Conservation (phyloP, 352 stramenopile species). For the Phytophthora syringae region DNA sequence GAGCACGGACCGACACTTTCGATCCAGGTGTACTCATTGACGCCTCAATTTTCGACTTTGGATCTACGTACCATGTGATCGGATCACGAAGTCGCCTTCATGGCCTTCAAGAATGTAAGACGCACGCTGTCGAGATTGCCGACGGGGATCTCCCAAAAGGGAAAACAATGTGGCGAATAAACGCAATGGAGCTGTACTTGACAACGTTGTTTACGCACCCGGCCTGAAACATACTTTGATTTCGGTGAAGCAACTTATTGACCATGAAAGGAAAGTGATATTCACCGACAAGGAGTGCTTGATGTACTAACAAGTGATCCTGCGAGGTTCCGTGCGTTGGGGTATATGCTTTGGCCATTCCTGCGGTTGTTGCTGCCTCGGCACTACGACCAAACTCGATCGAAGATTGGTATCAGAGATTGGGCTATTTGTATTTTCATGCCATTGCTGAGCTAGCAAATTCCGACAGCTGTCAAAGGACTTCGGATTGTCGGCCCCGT, state of each 20-base stretch:
- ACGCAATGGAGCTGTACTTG: not conserved
- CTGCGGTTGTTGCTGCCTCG: not conserved
- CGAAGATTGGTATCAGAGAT: slow-evolving; percentile 9
- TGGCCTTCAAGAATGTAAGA: slow-evolving; percentile 2
- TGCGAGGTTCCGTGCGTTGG: not conserved
- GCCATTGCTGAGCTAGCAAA: not conserved
- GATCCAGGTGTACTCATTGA: not conserved
- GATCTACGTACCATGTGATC: slow-evolving; percentile 8
- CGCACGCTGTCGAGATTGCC: slow-evolving; percentile 11
- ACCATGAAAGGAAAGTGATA: slow-evolving; percentile 10
- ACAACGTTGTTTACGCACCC: slow-evolving; percentile 4
- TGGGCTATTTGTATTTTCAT: slow-evolving; percentile 4
- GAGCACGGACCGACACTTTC: no score
- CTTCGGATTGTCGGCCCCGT: not conserved
- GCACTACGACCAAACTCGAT: slow-evolving; percentile 9
- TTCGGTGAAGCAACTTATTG: slow-evolving; percentile 12
- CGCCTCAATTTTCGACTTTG: slow-evolving; percentile 16
- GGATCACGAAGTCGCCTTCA: not conserved
- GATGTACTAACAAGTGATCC: not conserved
- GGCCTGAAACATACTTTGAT: slow-evolving; percentile 6
- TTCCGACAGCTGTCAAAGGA: not conserved
- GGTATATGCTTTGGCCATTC: slow-evolving; percentile 2
- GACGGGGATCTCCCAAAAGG: slow-evolving; percentile 2
- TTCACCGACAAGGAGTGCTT: slow-evolving; percentile 3
- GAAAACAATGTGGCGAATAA: slow-evolving; percentile 3